Percentiles rank a stretch among this genome's conserved stretches.
These are phyloP conservation scores for Camellia japonica DNA, from an alignment of 148 eudicot species.

Conservation along the genomic window DNA sequence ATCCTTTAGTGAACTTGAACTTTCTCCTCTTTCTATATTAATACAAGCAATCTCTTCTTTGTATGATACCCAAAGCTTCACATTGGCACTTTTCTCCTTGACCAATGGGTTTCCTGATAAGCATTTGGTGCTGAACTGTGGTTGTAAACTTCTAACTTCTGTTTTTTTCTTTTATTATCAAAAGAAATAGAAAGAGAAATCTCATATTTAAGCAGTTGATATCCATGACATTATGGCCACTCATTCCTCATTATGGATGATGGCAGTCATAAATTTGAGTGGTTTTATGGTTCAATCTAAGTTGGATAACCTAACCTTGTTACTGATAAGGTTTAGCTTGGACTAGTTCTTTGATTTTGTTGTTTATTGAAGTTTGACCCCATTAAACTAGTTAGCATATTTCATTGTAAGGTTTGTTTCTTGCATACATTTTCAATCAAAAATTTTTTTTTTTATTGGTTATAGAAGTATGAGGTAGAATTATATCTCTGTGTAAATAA, in stretches of 20 bases:
- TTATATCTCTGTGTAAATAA: neutral
- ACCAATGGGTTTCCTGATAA: neutral
- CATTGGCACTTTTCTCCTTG: neutral
- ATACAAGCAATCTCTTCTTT: neutral
- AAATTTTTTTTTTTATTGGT: neutral
- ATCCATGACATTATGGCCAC: no score
- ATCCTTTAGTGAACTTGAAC: neutral
- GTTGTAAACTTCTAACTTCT: neutral
- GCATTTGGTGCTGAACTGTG: neutral
- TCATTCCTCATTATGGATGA: no score
- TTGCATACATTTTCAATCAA: neutral
- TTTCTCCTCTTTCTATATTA: neutral
- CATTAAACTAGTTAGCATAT: neutral
- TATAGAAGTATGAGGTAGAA: neutral
- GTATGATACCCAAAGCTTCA: neutral
- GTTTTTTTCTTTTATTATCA: neutral
- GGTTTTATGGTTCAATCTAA: no score
- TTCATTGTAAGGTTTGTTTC: neutral
- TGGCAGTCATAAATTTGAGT: no score
- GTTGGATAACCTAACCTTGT: neutral
- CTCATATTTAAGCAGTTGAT: neutral
- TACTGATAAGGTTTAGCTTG: neutral
- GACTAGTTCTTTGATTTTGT: neutral
- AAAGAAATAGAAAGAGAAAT: neutral
- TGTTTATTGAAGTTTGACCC: conserved; percentile 1